Percentiles rank a stretch among this genome's conserved stretches.
Evolutionary conservation across 2,329 filamentous ascomycete genomes (phyloP).

Genomic region (Alternaria postmessia): DNA sequence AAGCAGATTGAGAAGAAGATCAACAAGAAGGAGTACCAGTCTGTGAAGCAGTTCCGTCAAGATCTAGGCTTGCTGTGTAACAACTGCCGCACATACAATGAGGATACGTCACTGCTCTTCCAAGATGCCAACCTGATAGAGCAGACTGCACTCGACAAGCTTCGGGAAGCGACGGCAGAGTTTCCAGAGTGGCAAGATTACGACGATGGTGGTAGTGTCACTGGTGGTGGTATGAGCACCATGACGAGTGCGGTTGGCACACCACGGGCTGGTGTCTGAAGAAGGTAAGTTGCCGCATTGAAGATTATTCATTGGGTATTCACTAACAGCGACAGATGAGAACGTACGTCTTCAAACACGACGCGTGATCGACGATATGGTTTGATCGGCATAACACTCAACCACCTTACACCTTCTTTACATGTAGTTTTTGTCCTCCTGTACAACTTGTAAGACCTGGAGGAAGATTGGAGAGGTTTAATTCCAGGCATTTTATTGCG

Average conservation of each 20-base stretch:
- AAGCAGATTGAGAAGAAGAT: slow-evolving; percentile 94
- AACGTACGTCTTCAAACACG: background rate
- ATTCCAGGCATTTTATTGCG: slow-evolving; percentile 4
- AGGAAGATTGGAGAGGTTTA: slow-evolving; percentile 5
- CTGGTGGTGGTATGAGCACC: slow-evolving; percentile 57
- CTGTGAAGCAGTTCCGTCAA: slow-evolving; percentile 77
- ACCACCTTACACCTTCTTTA: slow-evolving; percentile 25
- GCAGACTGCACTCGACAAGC: slow-evolving; percentile 62
- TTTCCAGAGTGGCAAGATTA: slow-evolving; percentile 66
- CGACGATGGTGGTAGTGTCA: slow-evolving; percentile 60
- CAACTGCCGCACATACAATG: slow-evolving; percentile 96
- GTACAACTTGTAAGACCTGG: slow-evolving; percentile 23
- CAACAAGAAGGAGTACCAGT: slow-evolving; percentile 92
- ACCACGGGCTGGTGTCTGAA: slow-evolving; percentile 33
- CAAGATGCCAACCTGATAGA: slow-evolving; percentile 92
- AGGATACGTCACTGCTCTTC: slow-evolving; percentile 91
- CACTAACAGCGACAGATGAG: slow-evolving; percentile 6
- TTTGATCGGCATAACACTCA: background rate
- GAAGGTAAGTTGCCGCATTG: slow-evolving; percentile 9
- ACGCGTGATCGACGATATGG: background rate
- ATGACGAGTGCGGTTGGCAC: slow-evolving; percentile 45
- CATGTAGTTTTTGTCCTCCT: slow-evolving; percentile 26
- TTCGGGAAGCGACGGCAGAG: slow-evolving; percentile 63
- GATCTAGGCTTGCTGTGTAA: slow-evolving; percentile 86
- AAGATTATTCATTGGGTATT: background rate